Evolutionary conservation across 1,284 basidiomycete species (phyloP).

Genomic region (Rhodotorula glutinis): DNA sequence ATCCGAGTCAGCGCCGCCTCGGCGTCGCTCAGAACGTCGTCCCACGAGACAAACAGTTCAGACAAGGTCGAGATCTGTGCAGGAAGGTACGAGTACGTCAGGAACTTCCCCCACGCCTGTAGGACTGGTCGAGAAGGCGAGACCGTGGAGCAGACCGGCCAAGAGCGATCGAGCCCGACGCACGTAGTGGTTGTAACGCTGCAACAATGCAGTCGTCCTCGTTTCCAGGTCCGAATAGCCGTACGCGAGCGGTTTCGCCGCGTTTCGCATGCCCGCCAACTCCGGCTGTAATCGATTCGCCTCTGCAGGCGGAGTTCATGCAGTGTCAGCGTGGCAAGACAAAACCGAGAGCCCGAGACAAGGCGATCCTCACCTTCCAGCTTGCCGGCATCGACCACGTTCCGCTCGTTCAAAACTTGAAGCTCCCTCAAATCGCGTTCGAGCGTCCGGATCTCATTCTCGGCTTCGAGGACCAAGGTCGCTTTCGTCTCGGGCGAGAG

Average conservation of each 20-base stretch:
- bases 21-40: conserved; percentile 37
- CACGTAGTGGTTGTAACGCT: conserved; percentile 43
- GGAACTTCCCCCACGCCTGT: too few species aligned
- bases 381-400: conserved; percentile 41
- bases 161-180: conserved; percentile 2
- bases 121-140: not conserved
- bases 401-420: conserved; percentile 37
- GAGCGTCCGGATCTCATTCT: conserved; percentile 40
- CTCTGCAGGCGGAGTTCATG: conserved; percentile 8
- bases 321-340: not conserved
- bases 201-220: conserved; percentile 30
- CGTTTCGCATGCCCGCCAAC: conserved; percentile 12
- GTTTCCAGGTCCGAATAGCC: conserved; percentile 31
- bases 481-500: conserved; percentile 35
- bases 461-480: conserved; percentile 43
- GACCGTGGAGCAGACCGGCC: too few species aligned
- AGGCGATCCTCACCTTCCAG: conserved; percentile 32
- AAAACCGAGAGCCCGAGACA: too few species aligned
- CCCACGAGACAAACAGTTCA: conserved; percentile 44
- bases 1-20: conserved; percentile 37
- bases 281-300: conserved; percentile 24
- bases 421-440: conserved; percentile 43
- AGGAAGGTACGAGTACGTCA: too few species aligned
- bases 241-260: conserved; percentile 11
- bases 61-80: conserved; percentile 44